Base-by-base conservation (phyloP, 441 rosid genomes). In the Adansonia madagascariensis region DNA sequence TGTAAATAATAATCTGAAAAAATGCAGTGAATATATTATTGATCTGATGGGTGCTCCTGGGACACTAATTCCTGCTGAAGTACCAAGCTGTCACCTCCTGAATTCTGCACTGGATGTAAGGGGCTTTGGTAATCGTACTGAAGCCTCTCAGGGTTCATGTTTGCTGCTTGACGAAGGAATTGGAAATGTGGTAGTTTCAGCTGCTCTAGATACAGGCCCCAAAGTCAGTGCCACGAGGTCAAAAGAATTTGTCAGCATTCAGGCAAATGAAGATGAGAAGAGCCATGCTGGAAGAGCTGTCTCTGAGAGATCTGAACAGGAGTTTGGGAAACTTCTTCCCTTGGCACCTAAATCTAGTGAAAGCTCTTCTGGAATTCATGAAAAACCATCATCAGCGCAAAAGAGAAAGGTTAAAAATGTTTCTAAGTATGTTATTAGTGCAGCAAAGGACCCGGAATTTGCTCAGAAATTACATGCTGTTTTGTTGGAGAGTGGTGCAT, bases 21-120 rank as follows among this genome's bases (percentile, higher is more conserved):
- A 80, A 75, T 90, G 91, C 92, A 90, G 98, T 81, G 99, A 96
- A 82, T 96, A 91, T 83, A 96, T 96, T 72, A 89, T 96, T 80
- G 99, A 96, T 85, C 90, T 96, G 78, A 96, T 96, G 99, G 98
- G 98, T 82, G 99, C 98, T 84, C 99, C 99, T 71, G 99, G 98
- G 69, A 85, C 98, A 18, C 86, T 96, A 64, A 91, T 96, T 80
- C 99, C 99, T 76, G 86, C 89, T 6, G 99, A 96, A 87, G 97
- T 92, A 78, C 94, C 99, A 50, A 86, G 89, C 79, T 87, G 82
- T 83, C 89, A 82, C 84, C 89, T 93, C 59, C 86, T 86, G 70
- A 83, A 74, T 80, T 76, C 89, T 73, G 90, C 90, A 49, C 82
- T 90, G 46, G 91, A 80, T 44, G 64, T 80, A 22, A 86, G 88